These are phyloP conservation scores for Truncatella angustata DNA, from an alignment of 2,329 filamentous ascomycete genomes.

Conservation along the genomic window DNA sequence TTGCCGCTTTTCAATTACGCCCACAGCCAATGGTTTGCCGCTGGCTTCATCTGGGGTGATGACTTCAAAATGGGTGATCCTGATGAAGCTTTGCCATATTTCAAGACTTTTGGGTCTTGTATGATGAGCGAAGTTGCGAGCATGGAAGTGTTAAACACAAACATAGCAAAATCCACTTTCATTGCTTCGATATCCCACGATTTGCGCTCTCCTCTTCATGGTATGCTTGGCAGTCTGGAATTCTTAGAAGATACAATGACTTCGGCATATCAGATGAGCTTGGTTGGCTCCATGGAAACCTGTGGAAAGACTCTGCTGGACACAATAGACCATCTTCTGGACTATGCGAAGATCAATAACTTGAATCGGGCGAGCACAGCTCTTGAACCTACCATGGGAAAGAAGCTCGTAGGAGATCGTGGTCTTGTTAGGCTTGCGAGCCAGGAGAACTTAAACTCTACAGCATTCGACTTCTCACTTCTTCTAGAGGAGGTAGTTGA, in stretches of 20 bases:
- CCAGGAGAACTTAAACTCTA: conserved; percentile 20
- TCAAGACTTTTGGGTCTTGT: conserved; percentile 49
- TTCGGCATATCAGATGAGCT: conserved; percentile 42
- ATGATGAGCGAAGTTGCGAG: conserved; percentile 57
- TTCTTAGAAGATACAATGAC: conserved; percentile 51
- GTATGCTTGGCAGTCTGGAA: conserved; percentile 53
- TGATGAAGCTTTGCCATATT: conserved; percentile 38
- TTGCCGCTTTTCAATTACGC: conserved; percentile 34
- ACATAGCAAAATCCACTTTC: conserved; percentile 54
- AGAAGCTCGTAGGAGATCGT: conserved; percentile 9
- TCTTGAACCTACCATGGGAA: not conserved
- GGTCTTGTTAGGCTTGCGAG: not conserved
- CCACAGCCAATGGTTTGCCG: conserved; percentile 23
- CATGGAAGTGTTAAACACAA: conserved; percentile 32
- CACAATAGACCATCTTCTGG: conserved; percentile 51
- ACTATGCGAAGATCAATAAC: conserved; percentile 53
- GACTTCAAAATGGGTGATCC: conserved; percentile 16
- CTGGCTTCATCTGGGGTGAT: conserved; percentile 3
- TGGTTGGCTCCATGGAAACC: conserved; percentile 48
- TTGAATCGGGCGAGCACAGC: conserved; percentile 6
- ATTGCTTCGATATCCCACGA: conserved; percentile 61
- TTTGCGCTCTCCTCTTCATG: conserved; percentile 59
- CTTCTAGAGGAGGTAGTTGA: conserved; percentile 47
- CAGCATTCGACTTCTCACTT: conserved; percentile 33
- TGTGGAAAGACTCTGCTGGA: conserved; percentile 52